Evolutionary conservation across 768 basidiomycete genomes (phyloP), one percentile per base, ranked within the genome.

Genomic region (Russula sp.): DNA sequence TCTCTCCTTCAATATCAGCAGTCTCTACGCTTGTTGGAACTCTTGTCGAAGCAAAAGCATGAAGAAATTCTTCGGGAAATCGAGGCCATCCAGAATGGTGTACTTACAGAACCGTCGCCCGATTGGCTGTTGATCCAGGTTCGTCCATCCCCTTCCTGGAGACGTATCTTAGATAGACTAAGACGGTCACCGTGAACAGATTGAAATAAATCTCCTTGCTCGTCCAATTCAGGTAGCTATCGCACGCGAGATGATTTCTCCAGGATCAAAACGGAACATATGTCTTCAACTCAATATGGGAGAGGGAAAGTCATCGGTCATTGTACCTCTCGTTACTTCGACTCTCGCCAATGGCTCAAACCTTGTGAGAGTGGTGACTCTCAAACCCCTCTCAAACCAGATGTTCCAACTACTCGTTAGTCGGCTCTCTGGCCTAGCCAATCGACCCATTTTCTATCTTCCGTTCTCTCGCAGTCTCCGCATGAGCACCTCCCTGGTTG

Each of bases 231-330:
- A 83, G 60, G 69, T 69, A 0, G 54, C 68, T 0, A 69, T 83
- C 9, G 78, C 81, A 0, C 55, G 65, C 4, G 75, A 81, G 52
- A 83, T 83, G 82, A 78, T 80, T 25, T 56, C 67, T 0, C 81
- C 83, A 0, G 59, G 57, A 1, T 73, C 69, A 0, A 59, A 63
- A 2, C 16, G 64, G 8, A 83, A 78, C 51, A 75, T 76, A 0
- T 68, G 74, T 7, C 70, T 79, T 34, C 82, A 83, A 43, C 75
- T 83, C 16, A 81, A 83, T 52, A 84, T 83, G 82, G 82, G 82
- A 2, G 82, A 83, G 57, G 83, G 82, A 1, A 82, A 83, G 61
- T 76, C 79, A 11, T 73, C 75, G 4, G 80, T 81, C 5, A 84
- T 83, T 20, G 73, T 83, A 2, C 82, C 82, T 0, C 70, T 82